Evolutionary conservation across 441 rosid species (phyloP), one percentile per base, ranked within the genome.

Genomic region (Brassica hybrid): DNA sequence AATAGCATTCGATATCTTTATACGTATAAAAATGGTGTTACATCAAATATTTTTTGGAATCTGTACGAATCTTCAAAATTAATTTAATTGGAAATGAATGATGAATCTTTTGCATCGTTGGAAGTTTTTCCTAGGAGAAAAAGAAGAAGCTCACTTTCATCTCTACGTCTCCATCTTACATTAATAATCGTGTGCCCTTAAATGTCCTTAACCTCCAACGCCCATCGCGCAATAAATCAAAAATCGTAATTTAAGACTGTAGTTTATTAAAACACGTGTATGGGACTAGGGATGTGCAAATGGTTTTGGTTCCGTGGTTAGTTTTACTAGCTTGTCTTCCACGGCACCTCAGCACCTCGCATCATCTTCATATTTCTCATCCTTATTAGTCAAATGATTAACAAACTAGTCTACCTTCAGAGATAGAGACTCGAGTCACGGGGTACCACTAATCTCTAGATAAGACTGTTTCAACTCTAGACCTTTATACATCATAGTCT

Each of bases 171-270:
- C 62, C 67, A 60, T 59, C 36, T 32, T 68, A 62, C 45, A 62
- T 21, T 23, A 61, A 61, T 70, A 62, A 61, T 56, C 17, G 19
- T 52, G 12, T 61, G 30, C 4, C 30, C 74, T 76, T 76, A 69
- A 69, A 69, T 76, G 74, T n/a, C 45, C n/a, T 21, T 69, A 45
- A 67, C 61, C 3, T 52, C 72, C 23, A 76, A 50, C 74, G 17
- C 19, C 57, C 57, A 14, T 50, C 57, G 1, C 7, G 2, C 57
- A 50, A 13, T 48, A 48, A 13, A 45, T 45, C 16, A 45, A 45
- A 45, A 13, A 45, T 13, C 16, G 6, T 50, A 50, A 48, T 48
- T 48, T 48, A 48, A 48, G 17, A n/a, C 17, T 5, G 17, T 48
- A 13, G 54, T 48, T 48, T 48, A 48, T 48, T 48, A 48, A 48